phyloP scores from a whole-genome alignment of 2,329 filamentous ascomycete genomes.

The Fonsecaea pugnacius region DNA sequence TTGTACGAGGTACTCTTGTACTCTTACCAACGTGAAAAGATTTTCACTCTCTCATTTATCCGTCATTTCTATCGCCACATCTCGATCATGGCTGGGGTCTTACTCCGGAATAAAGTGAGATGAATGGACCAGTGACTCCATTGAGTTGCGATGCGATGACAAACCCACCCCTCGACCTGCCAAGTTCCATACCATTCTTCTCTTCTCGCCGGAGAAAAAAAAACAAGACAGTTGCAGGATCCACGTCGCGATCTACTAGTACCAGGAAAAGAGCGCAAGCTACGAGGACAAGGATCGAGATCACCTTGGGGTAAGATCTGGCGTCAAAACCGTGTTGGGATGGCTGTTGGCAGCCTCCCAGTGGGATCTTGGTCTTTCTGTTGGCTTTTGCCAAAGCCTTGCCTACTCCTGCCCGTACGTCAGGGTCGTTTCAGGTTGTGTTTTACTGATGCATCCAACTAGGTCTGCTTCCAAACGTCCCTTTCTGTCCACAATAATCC shows the following conservation, averaged over 20 bases:
- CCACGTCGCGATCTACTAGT: background rate
- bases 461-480: background rate
- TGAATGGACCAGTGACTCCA: background rate
- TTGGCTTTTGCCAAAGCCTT: background rate
- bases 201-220: background rate
- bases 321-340: background rate
- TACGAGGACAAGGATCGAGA: background rate
- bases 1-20: background rate
- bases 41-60: background rate
- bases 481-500: slow-evolving; percentile 1
- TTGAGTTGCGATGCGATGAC: slow-evolving; percentile 2
- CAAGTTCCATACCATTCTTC: background rate
- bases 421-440: background rate
- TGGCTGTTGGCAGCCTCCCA: background rate
- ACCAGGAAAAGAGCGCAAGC: background rate
- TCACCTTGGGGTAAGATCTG: background rate
- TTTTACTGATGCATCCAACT: background rate
- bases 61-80: background rate
- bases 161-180: background rate
- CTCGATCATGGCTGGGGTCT: background rate
- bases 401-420: background rate
- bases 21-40: background rate
- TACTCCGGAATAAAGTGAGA: background rate
- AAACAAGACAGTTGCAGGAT: background rate
- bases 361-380: background rate